Evolutionary conservation across 495 filamentous ascomycete genomes (phyloP).

Genomic region (Astrocystis sublimbata): DNA sequence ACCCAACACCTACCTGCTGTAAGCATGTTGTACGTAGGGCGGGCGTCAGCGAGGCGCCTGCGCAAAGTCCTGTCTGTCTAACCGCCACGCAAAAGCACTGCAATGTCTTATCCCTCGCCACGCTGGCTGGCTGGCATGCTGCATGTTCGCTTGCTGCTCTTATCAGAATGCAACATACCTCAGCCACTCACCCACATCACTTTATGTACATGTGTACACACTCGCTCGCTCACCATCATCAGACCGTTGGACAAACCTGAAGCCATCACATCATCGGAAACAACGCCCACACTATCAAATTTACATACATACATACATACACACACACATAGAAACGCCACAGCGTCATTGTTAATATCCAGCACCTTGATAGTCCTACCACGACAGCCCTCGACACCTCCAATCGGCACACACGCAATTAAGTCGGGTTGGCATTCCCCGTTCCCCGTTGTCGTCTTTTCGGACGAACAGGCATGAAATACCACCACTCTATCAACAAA

Average conservation of each 20-base stretch:
- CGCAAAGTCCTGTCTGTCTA: neutral
- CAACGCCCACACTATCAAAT: constrained; percentile 2
- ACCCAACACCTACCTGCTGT: no score
- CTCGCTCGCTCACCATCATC: no score
- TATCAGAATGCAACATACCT: neutral
- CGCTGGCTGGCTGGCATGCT: neutral
- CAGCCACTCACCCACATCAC: neutral
- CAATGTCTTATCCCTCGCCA: neutral
- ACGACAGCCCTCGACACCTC: neutral
- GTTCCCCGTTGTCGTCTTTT: constrained; percentile 6
- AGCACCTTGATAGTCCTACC: constrained; percentile 7
- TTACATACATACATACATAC: neutral
- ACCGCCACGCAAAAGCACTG: neutral
- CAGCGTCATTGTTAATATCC: neutral
- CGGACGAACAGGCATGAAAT: no score
- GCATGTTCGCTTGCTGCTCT: neutral
- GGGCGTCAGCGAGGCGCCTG: neutral
- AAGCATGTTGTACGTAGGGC: neutral
- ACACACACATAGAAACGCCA: no score
- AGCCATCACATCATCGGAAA: constrained; percentile 8
- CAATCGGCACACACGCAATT: constrained; percentile 6
- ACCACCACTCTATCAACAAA: no score
- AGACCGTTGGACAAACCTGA: neutral
- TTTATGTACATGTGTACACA: neutral
- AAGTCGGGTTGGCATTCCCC: no score